Percentiles rank a stretch among this genome's conserved stretches.
Evolutionary conservation across 2,329 filamentous ascomycete genomes (phyloP).

Genomic region (Plenodomus biglobosus): DNA sequence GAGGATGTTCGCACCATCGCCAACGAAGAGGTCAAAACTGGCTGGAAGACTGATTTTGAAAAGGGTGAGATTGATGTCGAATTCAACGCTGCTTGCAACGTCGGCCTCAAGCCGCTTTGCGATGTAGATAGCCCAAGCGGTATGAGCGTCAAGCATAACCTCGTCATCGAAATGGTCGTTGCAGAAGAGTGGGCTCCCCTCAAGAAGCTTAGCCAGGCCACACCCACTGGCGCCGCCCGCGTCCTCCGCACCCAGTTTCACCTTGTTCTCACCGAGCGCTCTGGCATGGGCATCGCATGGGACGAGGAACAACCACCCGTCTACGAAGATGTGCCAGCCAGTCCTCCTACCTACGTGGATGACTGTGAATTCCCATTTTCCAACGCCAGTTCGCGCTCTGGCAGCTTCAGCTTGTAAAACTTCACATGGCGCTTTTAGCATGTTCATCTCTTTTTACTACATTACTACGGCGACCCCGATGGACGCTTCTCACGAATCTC

Average conservation of each 20-base stretch:
- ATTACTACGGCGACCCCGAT: conserved; percentile 5
- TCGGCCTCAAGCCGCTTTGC: conserved; percentile 68
- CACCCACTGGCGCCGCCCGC: conserved; percentile 84
- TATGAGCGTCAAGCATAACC: conserved; percentile 77
- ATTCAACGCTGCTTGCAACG: conserved; percentile 67
- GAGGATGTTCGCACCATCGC: conserved; percentile 76
- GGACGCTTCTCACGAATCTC: conserved; percentile 22
- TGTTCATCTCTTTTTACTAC: conserved; percentile 3
- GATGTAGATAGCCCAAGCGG: conserved; percentile 75
- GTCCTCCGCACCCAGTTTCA: conserved; percentile 92
- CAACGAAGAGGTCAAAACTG: conserved; percentile 76
- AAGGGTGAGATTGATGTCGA: conserved; percentile 79
- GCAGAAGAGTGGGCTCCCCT: conserved; percentile 79
- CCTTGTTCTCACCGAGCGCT: conserved; percentile 76
- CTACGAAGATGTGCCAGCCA: conserved; percentile 89
- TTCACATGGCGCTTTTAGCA: conserved; percentile 1
- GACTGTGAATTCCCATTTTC: conserved; percentile 31
- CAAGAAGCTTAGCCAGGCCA: conserved; percentile 72
- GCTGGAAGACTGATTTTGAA: conserved; percentile 84
- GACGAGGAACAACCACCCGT: conserved; percentile 93
- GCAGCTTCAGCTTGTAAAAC: conserved; percentile 26
- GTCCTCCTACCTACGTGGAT: conserved; percentile 64
- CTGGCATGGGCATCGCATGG: conserved; percentile 90
- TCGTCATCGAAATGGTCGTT: conserved; percentile 91
- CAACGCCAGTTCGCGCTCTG: conserved; percentile 24